These are phyloP conservation scores for Aureobasidium sp. DNA, from an alignment of 2,329 filamentous ascomycete species.

Conservation along the genomic window DNA sequence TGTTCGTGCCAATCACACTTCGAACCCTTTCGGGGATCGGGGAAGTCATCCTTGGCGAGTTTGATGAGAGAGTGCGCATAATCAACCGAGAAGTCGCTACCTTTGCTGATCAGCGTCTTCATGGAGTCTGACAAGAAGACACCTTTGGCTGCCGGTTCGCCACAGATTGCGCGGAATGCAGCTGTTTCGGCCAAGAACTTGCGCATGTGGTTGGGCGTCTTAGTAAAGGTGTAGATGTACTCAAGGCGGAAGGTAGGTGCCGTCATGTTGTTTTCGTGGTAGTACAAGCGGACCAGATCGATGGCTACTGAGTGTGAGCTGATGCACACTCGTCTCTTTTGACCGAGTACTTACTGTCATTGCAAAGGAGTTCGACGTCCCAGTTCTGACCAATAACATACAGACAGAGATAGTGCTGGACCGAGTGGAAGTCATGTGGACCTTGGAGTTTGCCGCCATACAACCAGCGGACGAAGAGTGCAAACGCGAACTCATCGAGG, in stretches of 20 bases:
- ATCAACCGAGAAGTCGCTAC: conserved; percentile 25
- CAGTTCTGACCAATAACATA: conserved; percentile 28
- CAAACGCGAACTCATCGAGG: conserved; percentile 27
- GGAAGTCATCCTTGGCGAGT: conserved; percentile 23
- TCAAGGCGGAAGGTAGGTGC: conserved; percentile 31
- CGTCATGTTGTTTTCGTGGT: conserved; percentile 27
- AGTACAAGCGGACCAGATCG: conserved; percentile 29
- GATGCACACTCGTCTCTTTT: not conserved
- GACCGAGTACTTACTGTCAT: conserved; percentile 21
- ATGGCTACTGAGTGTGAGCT: conserved; percentile 22
- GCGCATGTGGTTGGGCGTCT: conserved; percentile 25
- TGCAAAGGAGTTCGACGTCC: conserved; percentile 26
- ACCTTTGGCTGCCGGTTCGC: conserved; percentile 17
- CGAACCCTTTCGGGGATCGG: conserved; percentile 26
- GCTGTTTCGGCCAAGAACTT: conserved; percentile 29
- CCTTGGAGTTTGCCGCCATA: conserved; percentile 25
- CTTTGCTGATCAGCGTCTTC: conserved; percentile 22
- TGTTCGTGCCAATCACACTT: conserved; percentile 29
- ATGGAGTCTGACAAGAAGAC: conserved; percentile 24
- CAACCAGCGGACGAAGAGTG: conserved; percentile 28
- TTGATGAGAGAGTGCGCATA: conserved; percentile 25
- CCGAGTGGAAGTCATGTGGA: conserved; percentile 29
- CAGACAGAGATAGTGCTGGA: conserved; percentile 30
- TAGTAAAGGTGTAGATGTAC: conserved; percentile 29
- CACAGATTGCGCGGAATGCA: conserved; percentile 26